phyloP scores from a whole-genome alignment of 768 basidiomycete genomes.

The Trametes maxima region DNA sequence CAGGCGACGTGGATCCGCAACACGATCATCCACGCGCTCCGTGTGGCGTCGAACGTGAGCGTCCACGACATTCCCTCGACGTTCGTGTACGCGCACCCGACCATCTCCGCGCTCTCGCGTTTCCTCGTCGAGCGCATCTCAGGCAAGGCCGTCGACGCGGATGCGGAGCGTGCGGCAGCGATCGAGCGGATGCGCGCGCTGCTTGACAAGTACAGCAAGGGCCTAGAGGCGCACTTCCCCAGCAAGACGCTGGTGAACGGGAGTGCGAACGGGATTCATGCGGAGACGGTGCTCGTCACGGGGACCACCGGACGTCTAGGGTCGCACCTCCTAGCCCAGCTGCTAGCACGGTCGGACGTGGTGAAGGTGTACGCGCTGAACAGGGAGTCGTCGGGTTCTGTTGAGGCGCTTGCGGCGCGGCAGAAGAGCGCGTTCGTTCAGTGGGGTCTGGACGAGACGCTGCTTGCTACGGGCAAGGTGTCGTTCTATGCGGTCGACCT shows the following conservation, averaged over 20 bases:
- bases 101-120: slow-evolving; percentile 18
- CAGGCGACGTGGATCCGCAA: slow-evolving; percentile 33
- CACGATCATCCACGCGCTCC: slow-evolving; percentile 28
- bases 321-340: slow-evolving; percentile 29
- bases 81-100: slow-evolving; percentile 29
- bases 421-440: slow-evolving; percentile 21
- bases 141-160: slow-evolving; percentile 4
- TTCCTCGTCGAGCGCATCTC: slow-evolving; percentile 8
- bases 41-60: slow-evolving; percentile 13
- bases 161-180: slow-evolving; percentile 3
- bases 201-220: slow-evolving; percentile 23
- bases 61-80: slow-evolving; percentile 21
- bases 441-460: slow-evolving; percentile 14
- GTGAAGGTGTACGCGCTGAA: slow-evolving; percentile 31
- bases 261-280: slow-evolving; percentile 1
- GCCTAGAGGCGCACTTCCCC: slow-evolving; percentile 10
- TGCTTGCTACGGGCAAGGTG: slow-evolving; percentile 21
- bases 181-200: slow-evolving; percentile 21
- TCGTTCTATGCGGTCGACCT: slow-evolving; percentile 27
- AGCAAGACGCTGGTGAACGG: slow-evolving; percentile 7
- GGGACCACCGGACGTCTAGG: slow-evolving; percentile 38
- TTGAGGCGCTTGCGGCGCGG: slow-evolving; percentile 7
- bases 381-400: slow-evolving; percentile 15
- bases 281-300: slow-evolving; percentile 34
- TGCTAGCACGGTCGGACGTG: slow-evolving; percentile 23